Base-by-base conservation (phyloP, 2,329 filamentous ascomycete genomes). In the Dactylonectria macrodidyma region DNA sequence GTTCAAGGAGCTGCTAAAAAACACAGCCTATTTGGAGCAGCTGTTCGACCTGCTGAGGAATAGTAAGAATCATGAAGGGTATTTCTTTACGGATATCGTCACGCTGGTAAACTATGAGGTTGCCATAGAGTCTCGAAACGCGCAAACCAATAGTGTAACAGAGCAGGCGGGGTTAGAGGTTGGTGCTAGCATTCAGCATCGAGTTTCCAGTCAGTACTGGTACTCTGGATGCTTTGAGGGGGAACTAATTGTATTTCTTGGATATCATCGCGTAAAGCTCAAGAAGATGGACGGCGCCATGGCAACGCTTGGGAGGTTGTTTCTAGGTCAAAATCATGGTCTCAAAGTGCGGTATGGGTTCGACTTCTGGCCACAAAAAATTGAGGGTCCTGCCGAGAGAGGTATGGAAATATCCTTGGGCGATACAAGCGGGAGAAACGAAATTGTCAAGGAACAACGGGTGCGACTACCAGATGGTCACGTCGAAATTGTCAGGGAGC, bases 401-500 rank as follows among this genome's bases (percentile, higher is more conserved):
- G 44, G 44, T 47, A 47, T 47, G 44, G 44, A 47, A 47, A 47
- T 47, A 47, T 19, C n/a, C 44, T 47, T 47, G n/a, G n/a, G n/a
- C 44, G 44, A 47, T 47, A 47, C 44, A 47, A 47, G 16, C 44
- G 16, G 44, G 44, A 47, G 44, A 47, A 47, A 47, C 44, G 24
- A 1, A 47, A 47, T 7, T 47, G 16, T 47, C n/a, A 47, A 47
- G 44, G n/a, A 47, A 22, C 44, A 47, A 47, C 44, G 44, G 44
- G 44, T 47, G 10, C 44, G 3, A 47, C 44, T 47, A 47, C 44
- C 44, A 47, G 44, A 47, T 47, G 44, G 10, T 22, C 44, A 47
- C n/a, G 44, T 7, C 44, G 44, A 47, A 47, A 47, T 47, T 47
- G 44, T 47, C 44, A 47, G 44, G 16, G 44, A 19, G 44, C 44